phyloP scores from a whole-genome alignment of 1,284 basidiomycete genomes.

The Rhodotorula sp. region DNA sequence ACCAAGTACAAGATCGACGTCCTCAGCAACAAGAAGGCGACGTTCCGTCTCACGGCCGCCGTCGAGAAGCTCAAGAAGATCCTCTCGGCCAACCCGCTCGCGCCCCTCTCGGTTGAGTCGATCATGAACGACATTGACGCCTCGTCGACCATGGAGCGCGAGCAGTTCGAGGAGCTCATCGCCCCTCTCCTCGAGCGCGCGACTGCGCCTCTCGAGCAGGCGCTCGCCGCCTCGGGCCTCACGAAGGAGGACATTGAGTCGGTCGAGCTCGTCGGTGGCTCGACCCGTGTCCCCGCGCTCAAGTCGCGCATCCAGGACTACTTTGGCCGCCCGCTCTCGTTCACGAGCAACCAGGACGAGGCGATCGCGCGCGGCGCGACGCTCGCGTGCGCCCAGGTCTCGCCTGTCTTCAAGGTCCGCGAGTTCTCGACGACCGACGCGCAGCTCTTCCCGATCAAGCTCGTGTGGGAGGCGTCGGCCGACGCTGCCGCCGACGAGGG shows the following conservation, averaged over 20 bases:
- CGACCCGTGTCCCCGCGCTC: constrained; percentile 68
- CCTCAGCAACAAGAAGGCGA: constrained; percentile 80
- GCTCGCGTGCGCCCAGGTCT: constrained; percentile 89
- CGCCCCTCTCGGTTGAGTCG: constrained; percentile 84
- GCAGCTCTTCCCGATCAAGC: constrained; percentile 79
- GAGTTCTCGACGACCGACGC: constrained; percentile 86
- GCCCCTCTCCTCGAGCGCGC: constrained; percentile 61
- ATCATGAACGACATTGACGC: constrained; percentile 87
- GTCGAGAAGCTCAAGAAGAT: constrained; percentile 75
- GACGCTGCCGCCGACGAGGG: constrained; percentile 74
- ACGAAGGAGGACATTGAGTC: constrained; percentile 64
- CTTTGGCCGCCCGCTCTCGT: constrained; percentile 72
- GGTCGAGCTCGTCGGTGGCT: constrained; percentile 69
- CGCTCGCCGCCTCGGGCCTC: constrained; percentile 62
- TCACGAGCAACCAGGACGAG: constrained; percentile 93
- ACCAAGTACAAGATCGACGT: constrained; percentile 94
- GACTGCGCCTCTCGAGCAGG: constrained; percentile 60
- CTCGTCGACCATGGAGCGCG: constrained; percentile 62
- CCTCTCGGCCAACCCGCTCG: constrained; percentile 78
- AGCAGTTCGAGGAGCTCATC: constrained; percentile 64
- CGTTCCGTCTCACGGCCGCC: constrained; percentile 79
- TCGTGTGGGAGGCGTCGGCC: constrained; percentile 73
- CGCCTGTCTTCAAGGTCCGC: constrained; percentile 91
- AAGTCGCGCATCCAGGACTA: constrained; percentile 65
- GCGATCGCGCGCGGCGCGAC: constrained; percentile 90